Base-by-base conservation (phyloP, 2,329 filamentous ascomycete species). In the Cylindrodendrum hubeiense region DNA sequence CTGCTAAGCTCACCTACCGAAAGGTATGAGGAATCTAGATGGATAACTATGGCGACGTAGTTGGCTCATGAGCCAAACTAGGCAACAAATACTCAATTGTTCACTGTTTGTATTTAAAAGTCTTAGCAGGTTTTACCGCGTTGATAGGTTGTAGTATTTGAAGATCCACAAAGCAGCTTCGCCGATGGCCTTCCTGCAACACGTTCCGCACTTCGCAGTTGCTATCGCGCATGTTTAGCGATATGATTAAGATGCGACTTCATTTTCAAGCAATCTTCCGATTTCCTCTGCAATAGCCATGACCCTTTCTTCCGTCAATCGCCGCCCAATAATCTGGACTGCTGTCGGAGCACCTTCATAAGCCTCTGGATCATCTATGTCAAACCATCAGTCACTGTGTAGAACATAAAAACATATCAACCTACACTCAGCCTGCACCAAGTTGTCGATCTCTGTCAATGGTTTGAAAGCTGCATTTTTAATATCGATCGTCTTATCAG, bases 401-500 rank as follows among this genome's bases (percentile, higher is more conserved):
- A 15, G n/a, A 22, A 26, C 1, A 24, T 3, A 9, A 17, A 15
- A 17, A 21, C 9, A 15, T 2, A 30, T 3, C 12, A 44, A 73
- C 76, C 67, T 51, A 74, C 73, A 77, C 7, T 75, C 72, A 5
- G 62, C 60, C 41, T 73, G 70, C 9, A 75, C 70, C 3, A 43
- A 30, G 12, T 34, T 49, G 41, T 77, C 74, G 9, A 71, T 46
- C 2, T 74, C 59, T 1, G 56, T 71, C 39, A 74, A 21, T 3
- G 74, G 73, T 26, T 54, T 43, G 44, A 61, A 74, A 1, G 39
- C 41, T 21, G 34, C 57, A 15, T 73, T 59, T 22, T 70, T 61
- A 19, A 60, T 41, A 61, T 84, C 82, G 0, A 82, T 43, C 3
- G 64, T 63, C 68, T 81, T 79, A 61, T 84, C 79, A 0, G 80